Percentiles rank a stretch among this genome's conserved stretches.
Conservation (phyloP, 768 basidiomycete genomes). For the Amanita rubescens region DNA sequence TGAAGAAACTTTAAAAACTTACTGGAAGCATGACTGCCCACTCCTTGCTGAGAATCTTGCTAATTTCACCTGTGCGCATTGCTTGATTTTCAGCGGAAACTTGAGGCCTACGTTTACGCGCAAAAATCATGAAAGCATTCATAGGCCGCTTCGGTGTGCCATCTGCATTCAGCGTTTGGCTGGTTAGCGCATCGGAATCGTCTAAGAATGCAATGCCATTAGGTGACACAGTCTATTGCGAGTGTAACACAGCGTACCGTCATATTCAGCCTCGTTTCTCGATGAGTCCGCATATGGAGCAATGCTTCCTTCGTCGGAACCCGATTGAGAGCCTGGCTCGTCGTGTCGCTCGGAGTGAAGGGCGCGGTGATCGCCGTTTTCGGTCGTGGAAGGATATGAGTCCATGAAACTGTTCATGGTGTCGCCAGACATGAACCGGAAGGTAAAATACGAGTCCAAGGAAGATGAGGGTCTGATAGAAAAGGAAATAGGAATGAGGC, state of each 20-base stretch:
- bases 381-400: constrained; percentile 14
- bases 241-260: constrained; percentile 30
- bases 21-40: constrained; percentile 79
- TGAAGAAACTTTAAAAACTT: constrained; percentile 19
- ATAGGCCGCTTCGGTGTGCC: constrained; percentile 87
- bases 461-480: constrained; percentile 11
- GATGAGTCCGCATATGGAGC: constrained; percentile 26
- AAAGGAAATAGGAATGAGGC: constrained; percentile 13
- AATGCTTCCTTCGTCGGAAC: constrained; percentile 49
- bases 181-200: constrained; percentile 47
- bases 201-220: constrained; percentile 11
- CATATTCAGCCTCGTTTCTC: constrained; percentile 36
- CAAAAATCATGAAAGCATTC: constrained; percentile 95
- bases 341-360: constrained; percentile 26
- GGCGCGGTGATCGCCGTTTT: constrained; percentile 16
- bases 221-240: not conserved
- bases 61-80: constrained; percentile 87
- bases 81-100: constrained; percentile 83
- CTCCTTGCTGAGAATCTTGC: constrained; percentile 81
- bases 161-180: constrained; percentile 77
- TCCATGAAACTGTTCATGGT: constrained; percentile 13
- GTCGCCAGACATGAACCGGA: constrained; percentile 18
- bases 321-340: constrained; percentile 45
- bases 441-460: constrained; percentile 19
- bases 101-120: constrained; percentile 73